A percentile compares a stretch with the other conserved stretches of the same genome.
phyloP scores from a whole-genome alignment of 371 early-diverging fungal species.

The Saksenaea oblongispora region DNA sequence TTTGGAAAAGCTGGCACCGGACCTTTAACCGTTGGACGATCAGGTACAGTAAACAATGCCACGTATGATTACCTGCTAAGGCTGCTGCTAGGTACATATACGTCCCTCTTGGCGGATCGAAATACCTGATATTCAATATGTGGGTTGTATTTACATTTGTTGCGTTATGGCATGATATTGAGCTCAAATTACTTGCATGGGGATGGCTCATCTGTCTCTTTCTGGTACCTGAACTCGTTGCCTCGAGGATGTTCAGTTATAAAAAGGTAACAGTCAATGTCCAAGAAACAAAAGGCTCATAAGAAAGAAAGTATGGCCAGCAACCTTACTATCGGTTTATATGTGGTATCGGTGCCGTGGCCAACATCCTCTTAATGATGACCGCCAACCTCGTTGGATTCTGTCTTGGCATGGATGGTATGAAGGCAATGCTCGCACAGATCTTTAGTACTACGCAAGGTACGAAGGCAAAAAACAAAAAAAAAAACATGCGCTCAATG shows the following conservation, averaged over 20 bases:
- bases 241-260: conserved; percentile 60
- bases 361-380: conserved; percentile 84
- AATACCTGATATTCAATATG: conserved; percentile 66
- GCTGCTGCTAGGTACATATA: conserved; percentile 71
- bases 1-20: conserved; percentile 95
- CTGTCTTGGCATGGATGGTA: conserved; percentile 78
- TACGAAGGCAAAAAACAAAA: background rate
- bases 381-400: conserved; percentile 90
- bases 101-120: conserved; percentile 86
- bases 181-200: conserved; percentile 85
- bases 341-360: conserved; percentile 73
- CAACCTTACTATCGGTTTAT: conserved; percentile 69
- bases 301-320: conserved; percentile 33
- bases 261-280: conserved; percentile 38
- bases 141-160: conserved; percentile 92
- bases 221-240: conserved; percentile 82
- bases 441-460: conserved; percentile 21
- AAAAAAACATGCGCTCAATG: background rate
- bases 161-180: conserved; percentile 94
- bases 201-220: conserved; percentile 89
- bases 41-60: conserved; percentile 33
- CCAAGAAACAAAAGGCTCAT: background rate
- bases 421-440: conserved; percentile 52
- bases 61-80: background rate
- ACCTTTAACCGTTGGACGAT: conserved; percentile 90